Conservation (phyloP, 2,329 filamentous ascomycete genomes). For the Alternaria sp. region DNA sequence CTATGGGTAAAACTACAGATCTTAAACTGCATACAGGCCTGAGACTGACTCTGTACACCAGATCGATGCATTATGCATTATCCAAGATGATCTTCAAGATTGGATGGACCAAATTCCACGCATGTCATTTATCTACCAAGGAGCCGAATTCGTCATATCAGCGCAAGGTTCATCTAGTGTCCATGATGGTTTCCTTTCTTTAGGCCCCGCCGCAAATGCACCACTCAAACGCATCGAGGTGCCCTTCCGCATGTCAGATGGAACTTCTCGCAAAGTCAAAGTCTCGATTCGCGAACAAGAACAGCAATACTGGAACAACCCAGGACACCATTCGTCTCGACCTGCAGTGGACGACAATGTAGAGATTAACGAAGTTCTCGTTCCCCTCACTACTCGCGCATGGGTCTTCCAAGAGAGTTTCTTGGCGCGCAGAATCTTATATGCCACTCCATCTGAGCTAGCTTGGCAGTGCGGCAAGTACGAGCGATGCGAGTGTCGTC, state of each 20-base stretch:
- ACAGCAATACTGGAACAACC: background rate
- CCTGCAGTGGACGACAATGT: background rate
- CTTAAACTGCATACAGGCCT: too few species aligned
- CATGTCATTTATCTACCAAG: slow-evolving; percentile 7
- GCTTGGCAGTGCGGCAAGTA: slow-evolving; percentile 4
- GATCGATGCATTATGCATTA: slow-evolving; percentile 9
- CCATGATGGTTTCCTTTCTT: slow-evolving; percentile 2
- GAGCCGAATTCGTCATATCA: slow-evolving; percentile 4
- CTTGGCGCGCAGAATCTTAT: slow-evolving; percentile 5
- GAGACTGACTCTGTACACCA: background rate
- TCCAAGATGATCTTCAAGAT: slow-evolving; percentile 7
- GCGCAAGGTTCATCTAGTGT: slow-evolving; percentile 7
- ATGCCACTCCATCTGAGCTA: slow-evolving; percentile 12
- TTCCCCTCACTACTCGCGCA: slow-evolving; percentile 4
- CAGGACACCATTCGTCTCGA: slow-evolving; percentile 1
- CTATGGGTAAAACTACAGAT: slow-evolving; percentile 4
- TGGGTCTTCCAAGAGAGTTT: slow-evolving; percentile 8
- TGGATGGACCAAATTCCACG: slow-evolving; percentile 6
- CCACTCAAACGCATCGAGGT: background rate
- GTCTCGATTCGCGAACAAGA: slow-evolving; percentile 1
- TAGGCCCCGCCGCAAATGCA: background rate
- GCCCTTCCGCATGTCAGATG: background rate
- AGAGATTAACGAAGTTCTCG: background rate
- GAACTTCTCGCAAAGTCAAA: background rate
- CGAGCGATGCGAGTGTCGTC: slow-evolving; percentile 2